Conservation (phyloP, 129 eudicot genomes). For the Flaveria sonorensis region DNA sequence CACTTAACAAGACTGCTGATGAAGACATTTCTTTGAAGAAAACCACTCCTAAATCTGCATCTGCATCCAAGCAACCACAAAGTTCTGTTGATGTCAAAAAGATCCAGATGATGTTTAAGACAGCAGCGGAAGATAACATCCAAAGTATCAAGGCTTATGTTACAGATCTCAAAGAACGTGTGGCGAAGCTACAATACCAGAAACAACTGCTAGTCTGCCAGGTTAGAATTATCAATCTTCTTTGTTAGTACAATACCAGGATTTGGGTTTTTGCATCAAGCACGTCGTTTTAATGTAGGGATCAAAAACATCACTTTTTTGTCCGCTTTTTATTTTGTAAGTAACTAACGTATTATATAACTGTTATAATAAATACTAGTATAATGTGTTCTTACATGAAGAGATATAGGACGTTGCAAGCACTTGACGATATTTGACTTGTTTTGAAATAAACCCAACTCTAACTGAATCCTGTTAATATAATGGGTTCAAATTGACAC, state of each 20-base stretch:
- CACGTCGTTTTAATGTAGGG: not conserved
- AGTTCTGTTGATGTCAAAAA: conserved; percentile 69
- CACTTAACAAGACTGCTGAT: conserved; percentile 41
- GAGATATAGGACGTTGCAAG: not conserved
- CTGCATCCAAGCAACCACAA: conserved; percentile 32
- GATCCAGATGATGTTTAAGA: conserved; percentile 85
- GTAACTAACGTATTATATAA: not conserved
- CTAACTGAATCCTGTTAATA: not conserved
- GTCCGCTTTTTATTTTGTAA: not conserved
- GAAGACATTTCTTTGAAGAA: conserved; percentile 35
- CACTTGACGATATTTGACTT: not conserved
- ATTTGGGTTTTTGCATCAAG: not conserved
- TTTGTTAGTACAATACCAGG: too few species aligned
- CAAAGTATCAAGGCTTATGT: conserved; percentile 87
- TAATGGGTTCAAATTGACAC: too few species aligned
- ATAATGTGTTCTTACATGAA: not conserved
- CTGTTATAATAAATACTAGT: not conserved
- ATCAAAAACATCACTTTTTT: too few species aligned
- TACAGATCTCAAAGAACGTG: conserved; percentile 88
- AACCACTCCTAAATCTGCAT: conserved; percentile 40
- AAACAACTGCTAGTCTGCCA: conserved; percentile 96
- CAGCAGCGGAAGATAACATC: conserved; percentile 88
- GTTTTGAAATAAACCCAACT: not conserved
- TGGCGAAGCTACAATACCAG: conserved; percentile 95
- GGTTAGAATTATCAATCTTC: conserved; percentile 42